These are phyloP conservation scores for Purpureocillium lavendulum DNA, from an alignment of 2,329 filamentous ascomycete species.

Conservation along the genomic window DNA sequence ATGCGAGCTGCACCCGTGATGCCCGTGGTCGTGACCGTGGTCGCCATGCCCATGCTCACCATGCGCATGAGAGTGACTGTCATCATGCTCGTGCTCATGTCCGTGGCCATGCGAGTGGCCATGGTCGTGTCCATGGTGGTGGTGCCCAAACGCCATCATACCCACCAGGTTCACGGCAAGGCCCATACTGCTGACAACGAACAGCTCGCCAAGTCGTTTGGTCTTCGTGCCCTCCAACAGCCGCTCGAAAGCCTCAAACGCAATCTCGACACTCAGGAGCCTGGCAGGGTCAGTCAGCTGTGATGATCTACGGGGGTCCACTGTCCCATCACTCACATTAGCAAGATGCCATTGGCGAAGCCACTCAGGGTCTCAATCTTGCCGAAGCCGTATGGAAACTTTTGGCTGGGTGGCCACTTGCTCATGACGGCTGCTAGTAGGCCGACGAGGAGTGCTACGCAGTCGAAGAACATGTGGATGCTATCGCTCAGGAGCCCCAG, in stretches of 20 bases:
- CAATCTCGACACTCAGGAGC: constrained; percentile 90
- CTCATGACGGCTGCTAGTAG: constrained; percentile 88
- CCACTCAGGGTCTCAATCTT: constrained; percentile 96
- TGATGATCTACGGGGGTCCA: not conserved
- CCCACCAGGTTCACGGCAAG: constrained; percentile 87
- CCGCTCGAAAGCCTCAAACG: constrained; percentile 86
- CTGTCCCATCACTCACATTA: constrained; percentile 54
- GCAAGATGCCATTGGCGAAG: constrained; percentile 90
- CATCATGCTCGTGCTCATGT: constrained; percentile 34
- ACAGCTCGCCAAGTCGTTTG: constrained; percentile 74
- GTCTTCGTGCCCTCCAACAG: constrained; percentile 78
- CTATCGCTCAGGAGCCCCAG: constrained; percentile 93
- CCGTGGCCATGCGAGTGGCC: constrained; percentile 38
- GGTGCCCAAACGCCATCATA: constrained; percentile 72
- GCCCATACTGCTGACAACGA: constrained; percentile 80
- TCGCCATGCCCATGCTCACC: constrained; percentile 25
- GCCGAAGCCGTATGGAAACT: constrained; percentile 91
- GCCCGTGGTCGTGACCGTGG: constrained; percentile 59
- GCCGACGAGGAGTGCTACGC: constrained; percentile 82
- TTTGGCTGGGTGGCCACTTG: constrained; percentile 86
- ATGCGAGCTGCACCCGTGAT: constrained; percentile 33
- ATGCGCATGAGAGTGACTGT: constrained; percentile 28
- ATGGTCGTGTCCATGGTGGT: constrained; percentile 38
- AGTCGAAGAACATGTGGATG: constrained; percentile 99
- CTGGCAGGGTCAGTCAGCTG: constrained; percentile 29